Evolutionary conservation across 2,329 filamentous ascomycete genomes (phyloP), one percentile per base, ranked within the genome.

Genomic region (Sclerotinia borealis): DNA sequence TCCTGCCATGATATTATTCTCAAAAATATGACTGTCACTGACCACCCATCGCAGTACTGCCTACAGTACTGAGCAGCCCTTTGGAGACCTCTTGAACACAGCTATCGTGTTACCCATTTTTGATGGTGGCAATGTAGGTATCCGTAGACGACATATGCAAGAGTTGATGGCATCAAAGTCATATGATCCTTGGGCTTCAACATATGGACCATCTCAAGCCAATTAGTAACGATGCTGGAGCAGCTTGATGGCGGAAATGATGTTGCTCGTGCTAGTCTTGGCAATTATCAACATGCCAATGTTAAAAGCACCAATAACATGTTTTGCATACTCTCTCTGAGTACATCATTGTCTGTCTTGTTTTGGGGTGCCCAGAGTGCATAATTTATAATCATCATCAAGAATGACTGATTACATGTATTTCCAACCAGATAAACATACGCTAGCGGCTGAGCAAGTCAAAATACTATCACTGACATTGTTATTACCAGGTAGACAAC

Each of bases 61-160:
- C 3, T 63, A 63, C 25, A 39, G 37, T 43, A 11, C 37, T 4
- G 61, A 41, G 60, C 62, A 50, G 43, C 77, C 76, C 2, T 83
- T 82, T 66, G 70, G 75, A 1, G 73, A 76, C 29, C 45, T 82
- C 15, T 68, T 82, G 31, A 78, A 79, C 41, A 77, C 77, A 64
- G 80, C 79, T 0, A 75, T 79, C 65, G 77, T 76, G 4, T 64
- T 83, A 58, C 79, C 80, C 3, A 77, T 79, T 29, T 83, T 84
- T 62, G 81, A 84, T 64, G 80, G 81, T 0, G 81, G 82, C 0
- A 84, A 84, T 70, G 76, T 84, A 13, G 81, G 82, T 0, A 77
- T 84, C 8, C 73, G 81, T 47, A 76, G 81, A 59, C 73, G 81
- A 34, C 77, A 81, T 63, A 67, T 83, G 62, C 77, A 83, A 68